Percentiles rank a stretch among this genome's conserved stretches.
Evolutionary conservation across 192 early-diverging fungal genomes (phyloP).

Genomic region (Podila verticillata): DNA sequence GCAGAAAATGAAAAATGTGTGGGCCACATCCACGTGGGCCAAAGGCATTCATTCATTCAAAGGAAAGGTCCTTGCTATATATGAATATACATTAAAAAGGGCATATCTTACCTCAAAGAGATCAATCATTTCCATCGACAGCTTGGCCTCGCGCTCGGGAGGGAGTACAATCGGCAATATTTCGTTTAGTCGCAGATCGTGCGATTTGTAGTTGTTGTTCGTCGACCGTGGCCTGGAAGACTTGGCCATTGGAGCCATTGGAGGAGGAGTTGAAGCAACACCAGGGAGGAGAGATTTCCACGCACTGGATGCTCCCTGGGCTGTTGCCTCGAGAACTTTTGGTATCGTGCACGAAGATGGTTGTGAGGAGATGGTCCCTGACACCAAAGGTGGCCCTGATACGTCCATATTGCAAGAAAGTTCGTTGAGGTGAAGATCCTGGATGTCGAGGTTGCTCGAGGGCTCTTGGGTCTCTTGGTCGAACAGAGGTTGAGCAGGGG

Average conservation of each 20-base stretch:
- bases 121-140: constrained; percentile 68
- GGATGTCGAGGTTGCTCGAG: no score
- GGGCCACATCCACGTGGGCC: neutral
- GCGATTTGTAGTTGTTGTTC: neutral
- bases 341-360: neutral
- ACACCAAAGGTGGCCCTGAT: no score
- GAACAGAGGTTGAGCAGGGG: constrained; percentile 21
- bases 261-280: neutral
- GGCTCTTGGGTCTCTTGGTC: neutral
- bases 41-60: constrained; percentile 2
- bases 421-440: no score
- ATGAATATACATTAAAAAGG: neutral
- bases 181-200: constrained; percentile 20
- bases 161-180: constrained; percentile 36
- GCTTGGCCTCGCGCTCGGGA: constrained; percentile 50
- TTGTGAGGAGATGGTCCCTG: no score
- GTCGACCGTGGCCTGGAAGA: neutral
- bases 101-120: constrained; percentile 56
- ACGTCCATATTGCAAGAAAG: no score
- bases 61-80: neutral
- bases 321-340: neutral
- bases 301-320: neutral
- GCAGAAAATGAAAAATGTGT: neutral
- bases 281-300: neutral
- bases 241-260: neutral